Evolutionary conservation across 371 early-diverging fungal genomes (phyloP).

Genomic region (Mortierella sp.): DNA sequence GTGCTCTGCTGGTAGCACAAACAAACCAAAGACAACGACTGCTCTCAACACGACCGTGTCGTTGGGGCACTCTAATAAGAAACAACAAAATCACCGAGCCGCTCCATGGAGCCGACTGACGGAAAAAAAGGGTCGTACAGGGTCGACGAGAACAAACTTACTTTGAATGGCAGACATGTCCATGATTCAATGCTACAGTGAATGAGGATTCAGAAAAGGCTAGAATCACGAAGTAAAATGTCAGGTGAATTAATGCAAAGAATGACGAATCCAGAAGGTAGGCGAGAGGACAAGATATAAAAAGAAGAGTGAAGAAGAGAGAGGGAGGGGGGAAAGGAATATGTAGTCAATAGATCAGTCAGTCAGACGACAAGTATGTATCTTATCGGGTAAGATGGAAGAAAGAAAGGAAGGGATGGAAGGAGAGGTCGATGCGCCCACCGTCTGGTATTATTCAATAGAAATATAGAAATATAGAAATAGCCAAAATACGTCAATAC

Average conservation of each 20-base stretch:
- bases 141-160: conserved; percentile 14
- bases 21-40: no score
- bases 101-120: background rate
- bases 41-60: background rate
- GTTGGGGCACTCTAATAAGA: background rate
- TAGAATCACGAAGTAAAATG: no score
- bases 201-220: no score
- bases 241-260: background rate
- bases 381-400: background rate
- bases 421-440: background rate
- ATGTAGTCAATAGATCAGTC: no score
- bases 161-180: conserved; percentile 55
- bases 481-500: background rate
- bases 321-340: background rate
- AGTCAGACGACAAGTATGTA: no score
- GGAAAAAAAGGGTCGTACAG: background rate
- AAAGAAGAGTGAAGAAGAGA: background rate
- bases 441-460: background rate
- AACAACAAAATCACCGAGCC: background rate
- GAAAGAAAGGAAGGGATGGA: background rate
- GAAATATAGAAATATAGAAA: background rate
- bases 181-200: no score
- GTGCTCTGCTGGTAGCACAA: background rate
- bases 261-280: background rate
- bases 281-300: no score